Base-by-base conservation (phyloP, 306 rosid species). In the Ammopiptanthus mongolicus region DNA sequence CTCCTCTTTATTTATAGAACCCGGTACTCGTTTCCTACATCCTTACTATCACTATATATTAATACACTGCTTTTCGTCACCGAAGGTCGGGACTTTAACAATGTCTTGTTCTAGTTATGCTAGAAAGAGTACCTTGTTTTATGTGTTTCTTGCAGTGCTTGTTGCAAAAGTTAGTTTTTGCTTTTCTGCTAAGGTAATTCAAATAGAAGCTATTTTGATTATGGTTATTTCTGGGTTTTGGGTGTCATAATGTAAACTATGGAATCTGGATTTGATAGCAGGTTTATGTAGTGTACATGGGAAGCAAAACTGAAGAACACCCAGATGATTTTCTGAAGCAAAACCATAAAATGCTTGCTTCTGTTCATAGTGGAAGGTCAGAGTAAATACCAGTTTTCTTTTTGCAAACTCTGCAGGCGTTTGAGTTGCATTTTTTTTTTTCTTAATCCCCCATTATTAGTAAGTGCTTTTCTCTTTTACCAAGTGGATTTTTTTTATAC, bases 211-310 rank as follows among this genome's bases (percentile, higher is more conserved):
- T 15, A 5, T 72, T 48, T 50, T 50, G 5, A 33, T 56, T 75
- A 47, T 56, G 39, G 18, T 36, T 2, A 10, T 70, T 59, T 44
- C 42, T 65, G 42, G 61, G 34, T 73, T 75, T 74, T 65, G 63
- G 28, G 62, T 6, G 15, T 77, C 14, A 76, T 19, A 7, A 46
- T 44, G 33, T 4, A 18, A 19, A 53, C 5, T 9, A 12, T 69
- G 22, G 39, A 74, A 46, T 79, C 23, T 76, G 81, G 46, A 48
- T 56, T 80, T 72, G 65, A 23, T 78, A 33, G 48, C 84, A 91
- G 97, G 96, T 89, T 71, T 87, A 89, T 89, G 90, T 91, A 3
- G 95, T 86, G 51, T 91, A 91, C 53, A 89, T 89, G 96, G 97
- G 97, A 85, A 87, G 93, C 93, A 86, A 89, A 51, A 89, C 67